A percentile compares a stretch with the other conserved stretches of the same genome.
phyloP scores from a whole-genome alignment of 1,284 basidiomycete species.

The Malassezia obtusa region DNA sequence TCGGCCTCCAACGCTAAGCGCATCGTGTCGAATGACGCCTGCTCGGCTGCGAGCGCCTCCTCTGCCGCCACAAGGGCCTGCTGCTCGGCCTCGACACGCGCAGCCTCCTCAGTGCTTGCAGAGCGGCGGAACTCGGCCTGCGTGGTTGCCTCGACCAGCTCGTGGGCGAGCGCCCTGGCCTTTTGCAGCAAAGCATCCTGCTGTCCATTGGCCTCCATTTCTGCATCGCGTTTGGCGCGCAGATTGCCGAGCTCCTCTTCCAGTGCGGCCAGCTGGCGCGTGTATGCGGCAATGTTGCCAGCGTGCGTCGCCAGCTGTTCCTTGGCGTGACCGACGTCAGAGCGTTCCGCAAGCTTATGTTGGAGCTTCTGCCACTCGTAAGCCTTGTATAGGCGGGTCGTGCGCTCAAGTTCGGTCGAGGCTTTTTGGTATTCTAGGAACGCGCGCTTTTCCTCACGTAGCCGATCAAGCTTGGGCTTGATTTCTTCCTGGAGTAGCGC shows the following conservation, averaged over 20 bases:
- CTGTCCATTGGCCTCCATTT: constrained; percentile 44
- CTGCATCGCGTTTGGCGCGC: constrained; percentile 54
- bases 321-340: constrained; percentile 40
- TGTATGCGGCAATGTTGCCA: constrained; percentile 45
- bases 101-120: constrained; percentile 70
- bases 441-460: constrained; percentile 78
- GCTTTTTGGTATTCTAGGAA: constrained; percentile 87
- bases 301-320: constrained; percentile 41
- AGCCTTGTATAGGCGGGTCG: constrained; percentile 72
- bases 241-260: constrained; percentile 53
- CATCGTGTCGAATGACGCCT: constrained; percentile 20
- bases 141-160: constrained; percentile 73
- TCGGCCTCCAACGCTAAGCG: constrained; percentile 47
- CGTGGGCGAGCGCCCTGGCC: constrained; percentile 69
- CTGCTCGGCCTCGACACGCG: constrained; percentile 56
- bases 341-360: constrained; percentile 48
- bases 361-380: constrained; percentile 65
- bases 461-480: constrained; percentile 81
- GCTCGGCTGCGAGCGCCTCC: constrained; percentile 51
- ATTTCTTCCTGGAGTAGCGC: constrained; percentile 69
- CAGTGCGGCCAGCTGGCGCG: constrained; percentile 46
- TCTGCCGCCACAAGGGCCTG: constrained; percentile 49
- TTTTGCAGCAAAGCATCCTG: constrained; percentile 66
- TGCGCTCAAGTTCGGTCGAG: constrained; percentile 76
- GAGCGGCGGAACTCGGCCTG: constrained; percentile 73